A percentile compares a stretch with the other conserved stretches of the same genome.
Conservation (phyloP, 192 early-diverging fungal species). For the Entomortierella lignicola region DNA sequence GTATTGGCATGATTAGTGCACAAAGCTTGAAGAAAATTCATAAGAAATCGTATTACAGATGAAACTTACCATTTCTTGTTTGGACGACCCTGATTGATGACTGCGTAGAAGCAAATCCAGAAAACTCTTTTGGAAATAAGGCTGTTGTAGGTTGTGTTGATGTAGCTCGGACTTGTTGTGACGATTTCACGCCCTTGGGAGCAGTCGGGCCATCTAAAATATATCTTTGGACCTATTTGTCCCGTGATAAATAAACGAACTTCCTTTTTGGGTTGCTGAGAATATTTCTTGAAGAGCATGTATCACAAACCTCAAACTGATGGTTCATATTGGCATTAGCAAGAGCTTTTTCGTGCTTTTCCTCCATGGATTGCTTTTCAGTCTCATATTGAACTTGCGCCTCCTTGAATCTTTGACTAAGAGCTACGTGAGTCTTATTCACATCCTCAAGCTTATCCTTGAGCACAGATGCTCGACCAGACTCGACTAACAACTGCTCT, state of each 20-base stretch:
- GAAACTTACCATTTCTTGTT: conserved; percentile 11
- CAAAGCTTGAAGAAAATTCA: too few species aligned
- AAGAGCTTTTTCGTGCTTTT: conserved; percentile 21
- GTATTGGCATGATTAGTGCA: too few species aligned
- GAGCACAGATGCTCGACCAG: conserved; percentile 18
- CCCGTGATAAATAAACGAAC: background rate
- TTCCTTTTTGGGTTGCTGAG: too few species aligned
- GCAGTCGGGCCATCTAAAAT: conserved; percentile 6
- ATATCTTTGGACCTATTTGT: conserved; percentile 9
- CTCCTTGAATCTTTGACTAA: background rate
- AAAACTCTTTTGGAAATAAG: conserved; percentile 15
- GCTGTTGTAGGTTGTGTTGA: background rate
- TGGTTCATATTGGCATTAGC: conserved; percentile 22
- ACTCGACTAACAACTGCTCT: conserved; percentile 11
- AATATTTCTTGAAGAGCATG: conserved; percentile 2
- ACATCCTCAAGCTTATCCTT: conserved; percentile 25
- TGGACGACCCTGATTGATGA: conserved; percentile 9
- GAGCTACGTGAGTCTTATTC: background rate
- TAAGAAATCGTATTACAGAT: too few species aligned
- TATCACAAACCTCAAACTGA: conserved; percentile 30
- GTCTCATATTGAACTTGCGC: conserved; percentile 7
- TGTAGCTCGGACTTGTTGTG: conserved; percentile 3
- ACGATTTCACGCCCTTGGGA: background rate
- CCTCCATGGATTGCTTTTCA: conserved; percentile 6
- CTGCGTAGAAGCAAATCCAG: conserved; percentile 19